These are phyloP conservation scores for Xylariaceae sp. DNA, from an alignment of 2,329 filamentous ascomycete species.

Conservation along the genomic window DNA sequence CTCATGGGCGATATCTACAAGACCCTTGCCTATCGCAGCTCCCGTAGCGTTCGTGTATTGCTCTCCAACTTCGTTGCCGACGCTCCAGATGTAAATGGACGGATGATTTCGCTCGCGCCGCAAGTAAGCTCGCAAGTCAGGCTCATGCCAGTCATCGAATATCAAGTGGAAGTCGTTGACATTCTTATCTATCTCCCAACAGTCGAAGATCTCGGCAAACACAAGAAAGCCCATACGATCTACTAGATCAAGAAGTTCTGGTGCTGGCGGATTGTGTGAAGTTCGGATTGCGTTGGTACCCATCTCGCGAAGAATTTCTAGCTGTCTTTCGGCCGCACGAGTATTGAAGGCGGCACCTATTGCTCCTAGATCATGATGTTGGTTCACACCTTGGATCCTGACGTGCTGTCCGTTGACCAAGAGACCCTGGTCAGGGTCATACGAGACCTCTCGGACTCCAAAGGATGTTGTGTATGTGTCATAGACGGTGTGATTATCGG, in stretches of 20 bases:
- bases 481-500: slow-evolving; percentile 21
- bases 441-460: slow-evolving; percentile 43
- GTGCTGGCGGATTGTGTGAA: slow-evolving; percentile 50
- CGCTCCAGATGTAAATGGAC: slow-evolving; percentile 48
- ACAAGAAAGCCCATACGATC: slow-evolving; percentile 48
- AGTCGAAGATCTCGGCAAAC: slow-evolving; percentile 51
- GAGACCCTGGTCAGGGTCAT: slow-evolving; percentile 38
- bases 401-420: slow-evolving; percentile 43
- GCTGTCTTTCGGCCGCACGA: slow-evolving; percentile 44
- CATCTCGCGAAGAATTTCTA: slow-evolving; percentile 45
- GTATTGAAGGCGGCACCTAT: slow-evolving; percentile 49
- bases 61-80: slow-evolving; percentile 51
- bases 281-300: slow-evolving; percentile 48
- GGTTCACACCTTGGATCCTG: slow-evolving; percentile 42
- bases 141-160: slow-evolving; percentile 51
- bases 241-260: slow-evolving; percentile 46
- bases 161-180: slow-evolving; percentile 48
- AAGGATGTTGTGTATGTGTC: slow-evolving; percentile 48
- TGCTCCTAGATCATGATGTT: slow-evolving; percentile 50
- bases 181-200: slow-evolving; percentile 44
- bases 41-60: slow-evolving; percentile 29
- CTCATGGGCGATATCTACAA: slow-evolving; percentile 39
- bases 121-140: slow-evolving; percentile 47
- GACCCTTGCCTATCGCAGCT: slow-evolving; percentile 26
- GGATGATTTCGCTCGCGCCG: slow-evolving; percentile 53